Evolutionary conservation across 495 filamentous ascomycete species (phyloP), one percentile per base, ranked within the genome.

Genomic region (Aspergillus affinis): DNA sequence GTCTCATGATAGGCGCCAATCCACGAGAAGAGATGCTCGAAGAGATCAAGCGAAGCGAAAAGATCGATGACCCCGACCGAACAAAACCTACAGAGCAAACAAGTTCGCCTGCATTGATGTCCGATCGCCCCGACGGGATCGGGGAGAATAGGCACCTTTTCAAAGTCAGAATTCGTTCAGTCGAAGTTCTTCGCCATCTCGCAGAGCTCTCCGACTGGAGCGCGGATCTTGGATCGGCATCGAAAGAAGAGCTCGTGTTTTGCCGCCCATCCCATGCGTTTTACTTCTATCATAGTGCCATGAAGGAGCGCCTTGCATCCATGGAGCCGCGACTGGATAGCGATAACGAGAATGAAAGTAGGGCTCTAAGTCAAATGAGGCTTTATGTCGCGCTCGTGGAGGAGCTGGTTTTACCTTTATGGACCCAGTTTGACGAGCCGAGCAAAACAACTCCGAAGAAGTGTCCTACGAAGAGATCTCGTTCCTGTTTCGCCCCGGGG

Each of bases 191-290:
- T 48, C 46, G 46, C 6, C 46, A 48, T 21, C 46, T 48, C 12
- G 17, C 46, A 6, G 46, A 48, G 46, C 46, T 48, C 46, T 10
- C 46, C 46, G 46, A 21, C n/a, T 48, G 46, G 46, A 48, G 46
- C 46, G 20, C n/a, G 6, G 46, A 48, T 21, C 46, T 48, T n/a
- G 46, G 20, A n/a, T 21, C 46, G 46, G 46, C 46, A 3, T 21
- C 46, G 46, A 48, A 21, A 48, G 20, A 48, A 18, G 46, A 48
- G 1, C 46, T 48, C 4, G 46, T 48, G 46, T 48, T 48, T 12
- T 48, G 46, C 12, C 46, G 46, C 12, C 46, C 46, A 15, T 48
- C n/a, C 15, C 46, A 48, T 48, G 46, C n/a, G 1, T 18, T 48
- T n/a, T n/a, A n/a, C 6, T 48, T 12, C 20, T 48, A 48, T 7